These are phyloP conservation scores for Gnaphalium uliginosum DNA, from an alignment of 129 eudicot species.

Conservation along the genomic window DNA sequence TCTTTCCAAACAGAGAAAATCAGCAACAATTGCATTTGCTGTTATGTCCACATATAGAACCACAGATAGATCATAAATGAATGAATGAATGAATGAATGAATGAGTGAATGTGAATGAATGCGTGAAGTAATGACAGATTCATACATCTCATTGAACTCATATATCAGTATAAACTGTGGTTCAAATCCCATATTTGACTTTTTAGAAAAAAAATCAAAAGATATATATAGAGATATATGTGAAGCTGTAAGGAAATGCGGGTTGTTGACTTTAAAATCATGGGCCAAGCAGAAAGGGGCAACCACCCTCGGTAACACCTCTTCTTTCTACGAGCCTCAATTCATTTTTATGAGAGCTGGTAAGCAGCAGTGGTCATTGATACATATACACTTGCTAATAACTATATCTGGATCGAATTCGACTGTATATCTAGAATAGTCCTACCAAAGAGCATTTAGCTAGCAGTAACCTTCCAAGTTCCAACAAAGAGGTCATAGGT, in stretches of 20 bases:
- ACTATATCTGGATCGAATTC: not conserved
- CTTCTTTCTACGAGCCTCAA: slow-evolving; percentile 1
- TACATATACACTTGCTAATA: not conserved
- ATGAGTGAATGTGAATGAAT: not conserved
- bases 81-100: not conserved
- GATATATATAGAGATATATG: not conserved
- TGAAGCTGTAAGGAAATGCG: not conserved
- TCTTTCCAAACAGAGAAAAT: not conserved
- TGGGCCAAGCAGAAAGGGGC: slow-evolving; percentile 2
- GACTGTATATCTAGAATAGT: not conserved
- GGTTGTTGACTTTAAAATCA: not conserved
- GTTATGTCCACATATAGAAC: not conserved
- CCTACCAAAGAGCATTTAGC: not conserved
- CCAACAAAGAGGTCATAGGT: not conserved
- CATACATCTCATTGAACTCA: not conserved
- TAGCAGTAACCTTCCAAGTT: not conserved
- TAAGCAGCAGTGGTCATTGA: not conserved
- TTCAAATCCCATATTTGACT: not conserved
- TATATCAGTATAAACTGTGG: not conserved
- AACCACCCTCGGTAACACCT: not conserved
- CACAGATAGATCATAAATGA: not conserved
- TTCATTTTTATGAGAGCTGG: not conserved
- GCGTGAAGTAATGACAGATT: not conserved
- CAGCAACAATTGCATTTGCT: not conserved
- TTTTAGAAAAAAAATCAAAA: not conserved